Evolutionary conservation across 768 basidiomycete genomes (phyloP).

Genomic region (Russula griseocarnosa): DNA sequence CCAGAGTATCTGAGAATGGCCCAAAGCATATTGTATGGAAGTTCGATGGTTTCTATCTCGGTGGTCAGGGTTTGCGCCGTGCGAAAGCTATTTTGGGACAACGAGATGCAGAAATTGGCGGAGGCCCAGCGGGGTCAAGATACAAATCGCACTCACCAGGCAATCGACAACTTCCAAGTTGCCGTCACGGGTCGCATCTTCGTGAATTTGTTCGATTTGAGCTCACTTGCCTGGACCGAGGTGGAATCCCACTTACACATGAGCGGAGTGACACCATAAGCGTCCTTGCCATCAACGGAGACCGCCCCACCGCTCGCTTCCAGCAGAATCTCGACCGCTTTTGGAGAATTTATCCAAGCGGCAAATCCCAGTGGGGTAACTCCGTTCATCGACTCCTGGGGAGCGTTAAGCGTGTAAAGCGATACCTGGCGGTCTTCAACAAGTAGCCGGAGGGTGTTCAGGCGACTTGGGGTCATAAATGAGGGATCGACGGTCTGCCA

Average conservation of each 20-base stretch:
- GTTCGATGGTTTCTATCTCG: conserved; percentile 70
- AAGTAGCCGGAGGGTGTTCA: conserved; percentile 54
- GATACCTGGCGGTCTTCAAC: conserved; percentile 55
- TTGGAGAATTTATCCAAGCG: conserved; percentile 66
- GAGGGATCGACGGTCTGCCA: conserved; percentile 71
- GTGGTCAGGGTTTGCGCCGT: conserved; percentile 70
- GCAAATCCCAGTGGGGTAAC: conserved; percentile 77
- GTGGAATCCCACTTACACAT: conserved; percentile 61
- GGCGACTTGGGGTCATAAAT: conserved; percentile 53
- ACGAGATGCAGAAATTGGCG: not conserved
- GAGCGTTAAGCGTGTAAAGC: conserved; percentile 66
- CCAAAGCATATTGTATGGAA: conserved; percentile 62
- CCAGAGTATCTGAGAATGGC: conserved; percentile 63
- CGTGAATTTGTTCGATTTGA: conserved; percentile 15
- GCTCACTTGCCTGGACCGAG: conserved; percentile 1
- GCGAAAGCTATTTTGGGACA: conserved; percentile 45
- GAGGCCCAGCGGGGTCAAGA: not conserved
- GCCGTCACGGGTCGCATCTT: conserved; percentile 77
- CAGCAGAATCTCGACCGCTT: conserved; percentile 59
- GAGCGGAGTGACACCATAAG: conserved; percentile 71
- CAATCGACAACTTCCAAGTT: conserved; percentile 60
- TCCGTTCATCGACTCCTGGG: conserved; percentile 66
- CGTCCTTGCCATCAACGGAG: conserved; percentile 69
- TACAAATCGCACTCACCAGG: conserved; percentile 46
- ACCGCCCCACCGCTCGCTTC: conserved; percentile 58